phyloP scores from a whole-genome alignment of 2,329 filamentous ascomycete species.

The Colletotrichum salicis region DNA sequence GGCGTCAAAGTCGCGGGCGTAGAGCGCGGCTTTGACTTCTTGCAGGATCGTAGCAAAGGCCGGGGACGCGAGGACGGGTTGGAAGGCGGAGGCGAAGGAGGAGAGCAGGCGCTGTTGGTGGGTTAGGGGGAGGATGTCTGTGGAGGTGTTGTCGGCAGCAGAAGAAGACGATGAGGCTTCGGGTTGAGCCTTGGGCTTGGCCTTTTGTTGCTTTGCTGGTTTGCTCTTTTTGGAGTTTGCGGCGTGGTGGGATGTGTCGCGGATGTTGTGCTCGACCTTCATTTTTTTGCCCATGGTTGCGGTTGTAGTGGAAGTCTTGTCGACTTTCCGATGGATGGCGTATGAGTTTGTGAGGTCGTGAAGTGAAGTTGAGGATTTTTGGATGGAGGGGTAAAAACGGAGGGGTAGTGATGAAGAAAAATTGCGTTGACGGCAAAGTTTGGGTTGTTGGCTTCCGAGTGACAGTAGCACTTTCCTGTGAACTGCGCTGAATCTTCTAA shows the following conservation, averaged over 20 bases:
- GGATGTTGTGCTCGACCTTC: conserved; percentile 11
- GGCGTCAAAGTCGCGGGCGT: conserved; percentile 81
- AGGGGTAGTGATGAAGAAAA: neutral
- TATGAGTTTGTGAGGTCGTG: neutral
- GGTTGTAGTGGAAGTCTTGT: neutral
- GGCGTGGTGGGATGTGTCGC: conserved; percentile 5
- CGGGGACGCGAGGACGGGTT: conserved; percentile 57
- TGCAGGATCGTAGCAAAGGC: conserved; percentile 72
- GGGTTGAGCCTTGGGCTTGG: neutral
- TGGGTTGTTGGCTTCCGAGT: neutral
- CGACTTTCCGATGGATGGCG: neutral
- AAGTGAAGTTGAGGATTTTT: neutral
- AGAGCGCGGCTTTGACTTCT: conserved; percentile 86
- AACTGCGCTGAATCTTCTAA: neutral
- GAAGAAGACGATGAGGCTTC: neutral
- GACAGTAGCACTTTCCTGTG: neutral
- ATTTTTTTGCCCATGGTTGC: conserved; percentile 27
- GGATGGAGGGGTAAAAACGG: conserved; percentile 4
- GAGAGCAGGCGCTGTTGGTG: conserved; percentile 77
- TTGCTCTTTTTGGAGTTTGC: neutral
- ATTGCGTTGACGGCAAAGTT: neutral
- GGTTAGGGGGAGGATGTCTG: conserved; percentile 1
- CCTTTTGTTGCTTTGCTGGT: conserved; percentile 2
- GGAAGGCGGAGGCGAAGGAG: conserved; percentile 76
- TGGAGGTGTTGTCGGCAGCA: neutral